Evolutionary conservation across 805 yeast genomes (phyloP).

Genomic region (Spathaspora girioi): DNA sequence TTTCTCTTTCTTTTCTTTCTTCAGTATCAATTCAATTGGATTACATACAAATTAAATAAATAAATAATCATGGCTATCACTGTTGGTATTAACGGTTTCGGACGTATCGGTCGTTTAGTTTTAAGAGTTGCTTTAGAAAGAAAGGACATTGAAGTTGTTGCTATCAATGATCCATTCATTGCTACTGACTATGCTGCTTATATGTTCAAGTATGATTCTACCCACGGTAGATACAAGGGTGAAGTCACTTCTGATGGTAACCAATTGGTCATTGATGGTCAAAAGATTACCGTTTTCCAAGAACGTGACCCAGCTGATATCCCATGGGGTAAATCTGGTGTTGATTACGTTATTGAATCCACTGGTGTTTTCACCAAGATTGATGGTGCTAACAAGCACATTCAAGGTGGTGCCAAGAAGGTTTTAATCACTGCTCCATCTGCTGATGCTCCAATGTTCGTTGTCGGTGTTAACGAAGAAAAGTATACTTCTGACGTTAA

Average conservation of each 20-base stretch:
- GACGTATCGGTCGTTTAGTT: conserved; percentile 89
- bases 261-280: conserved; percentile 65
- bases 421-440: conserved; percentile 94
- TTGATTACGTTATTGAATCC: conserved; percentile 86
- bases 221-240: conserved; percentile 85
- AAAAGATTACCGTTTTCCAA: conserved; percentile 62
- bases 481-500: conserved; percentile 71
- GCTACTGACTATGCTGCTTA: conserved; percentile 88
- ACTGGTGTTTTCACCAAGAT: conserved; percentile 89
- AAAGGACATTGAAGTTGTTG: conserved; percentile 76
- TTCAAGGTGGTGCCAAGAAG: conserved; percentile 91
- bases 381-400: conserved; percentile 80
- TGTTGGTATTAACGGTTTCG: conserved; percentile 93
- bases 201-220: conserved; percentile 94
- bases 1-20: background rate
- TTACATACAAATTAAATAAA: background rate
- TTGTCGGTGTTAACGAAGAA: conserved; percentile 83
- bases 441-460: conserved; percentile 92
- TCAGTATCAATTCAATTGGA: conserved; percentile 3
- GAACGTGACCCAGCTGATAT: conserved; percentile 83
- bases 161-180: conserved; percentile 90
- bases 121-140: conserved; percentile 75
- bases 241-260: conserved; percentile 58
- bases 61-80: conserved; percentile 49
- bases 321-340: conserved; percentile 85